Evolutionary conservation across 495 filamentous ascomycete species (phyloP), one percentile per base, ranked within the genome.

Genomic region (Penicillium alfredii): DNA sequence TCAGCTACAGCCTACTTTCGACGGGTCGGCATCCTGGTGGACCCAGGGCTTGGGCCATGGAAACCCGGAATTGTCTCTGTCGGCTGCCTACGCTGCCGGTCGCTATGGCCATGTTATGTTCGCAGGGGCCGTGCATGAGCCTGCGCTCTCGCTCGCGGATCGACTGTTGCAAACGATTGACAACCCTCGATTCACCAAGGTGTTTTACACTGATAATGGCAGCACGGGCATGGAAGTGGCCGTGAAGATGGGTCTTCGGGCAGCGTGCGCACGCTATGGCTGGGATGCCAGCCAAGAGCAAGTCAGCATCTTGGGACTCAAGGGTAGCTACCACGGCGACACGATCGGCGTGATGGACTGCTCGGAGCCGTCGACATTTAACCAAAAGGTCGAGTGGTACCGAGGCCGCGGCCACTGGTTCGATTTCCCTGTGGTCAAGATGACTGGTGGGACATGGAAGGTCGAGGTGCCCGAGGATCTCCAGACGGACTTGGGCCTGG

Each of bases 81-180:
- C 81, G 0, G 82, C 82, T 3, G 82, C 84, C 2, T 82, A 87
- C 52, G 84, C 84, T 1, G 81, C 84, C 3, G 83, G 84, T n/a
- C 72, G 84, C 15, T 89, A 89, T 47, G 84, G 84, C 2, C 84
- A 89, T 56, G 82, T 89, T 15, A 89, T 88, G 81, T 87, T 89
- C 47, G 79, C 84, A 0, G 76, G 75, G 1, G 74, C 80, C 2
- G 68, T 86, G 11, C 82, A 89, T 38, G 72, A 83, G 42, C 84
- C 84, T 0, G 84, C 82, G 0, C 55, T 88, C 1, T 55, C 61
- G 12, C 68, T 89, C 6, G 80, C 84, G 0, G 69, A 78, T 43
- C 55, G 54, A 0, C 61, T 89, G 3, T 51, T 88, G 14, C 20
- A 63, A n/a, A 61, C 64, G 0, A 48, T 81, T 15, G 54, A 59